phyloP scores from a whole-genome alignment of 1,284 basidiomycete species.

The Fomitopsis schrenkii region DNA sequence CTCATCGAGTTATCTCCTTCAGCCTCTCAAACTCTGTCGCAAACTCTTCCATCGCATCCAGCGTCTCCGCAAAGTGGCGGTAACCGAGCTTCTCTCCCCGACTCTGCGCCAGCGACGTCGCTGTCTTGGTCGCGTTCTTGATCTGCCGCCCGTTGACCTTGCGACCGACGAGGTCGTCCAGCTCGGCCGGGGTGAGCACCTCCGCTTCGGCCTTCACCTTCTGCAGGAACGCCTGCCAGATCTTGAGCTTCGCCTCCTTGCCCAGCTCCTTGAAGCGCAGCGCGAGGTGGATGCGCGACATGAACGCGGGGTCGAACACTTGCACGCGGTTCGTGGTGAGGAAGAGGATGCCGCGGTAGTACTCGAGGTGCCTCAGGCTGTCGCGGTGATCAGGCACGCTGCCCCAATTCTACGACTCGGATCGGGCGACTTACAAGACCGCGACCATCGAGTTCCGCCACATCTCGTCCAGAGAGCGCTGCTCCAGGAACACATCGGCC shows the following conservation, averaged over 20 bases:
- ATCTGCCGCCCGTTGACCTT: constrained; percentile 59
- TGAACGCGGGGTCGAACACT: constrained; percentile 63
- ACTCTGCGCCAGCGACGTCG: constrained; percentile 50
- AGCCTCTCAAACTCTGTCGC: constrained; percentile 38
- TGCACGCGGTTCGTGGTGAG: constrained; percentile 66
- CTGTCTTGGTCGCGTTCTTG: constrained; percentile 61
- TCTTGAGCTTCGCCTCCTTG: constrained; percentile 42
- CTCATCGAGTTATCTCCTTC: no score
- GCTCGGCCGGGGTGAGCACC: constrained; percentile 30
- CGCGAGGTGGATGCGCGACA: constrained; percentile 62
- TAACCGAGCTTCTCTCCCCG: constrained; percentile 39
- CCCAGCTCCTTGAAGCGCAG: constrained; percentile 54
- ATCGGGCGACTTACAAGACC: constrained; percentile 36
- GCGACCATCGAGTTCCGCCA: constrained; percentile 64
- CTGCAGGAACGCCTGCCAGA: constrained; percentile 53
- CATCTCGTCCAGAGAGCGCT: constrained; percentile 56
- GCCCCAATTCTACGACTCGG: background rate
- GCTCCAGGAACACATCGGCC: constrained; percentile 52
- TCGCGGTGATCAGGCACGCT: background rate
- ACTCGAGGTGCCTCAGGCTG: constrained; percentile 53
- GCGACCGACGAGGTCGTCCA: constrained; percentile 40
- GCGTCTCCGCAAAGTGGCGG: constrained; percentile 48
- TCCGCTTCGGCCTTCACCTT: constrained; percentile 24
- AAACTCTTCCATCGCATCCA: constrained; percentile 60
- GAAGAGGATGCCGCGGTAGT: constrained; percentile 64